Evolutionary conservation across 2,329 filamentous ascomycete genomes (phyloP), one percentile per base, ranked within the genome.

Genomic region (Rachicladosporium sp.): DNA sequence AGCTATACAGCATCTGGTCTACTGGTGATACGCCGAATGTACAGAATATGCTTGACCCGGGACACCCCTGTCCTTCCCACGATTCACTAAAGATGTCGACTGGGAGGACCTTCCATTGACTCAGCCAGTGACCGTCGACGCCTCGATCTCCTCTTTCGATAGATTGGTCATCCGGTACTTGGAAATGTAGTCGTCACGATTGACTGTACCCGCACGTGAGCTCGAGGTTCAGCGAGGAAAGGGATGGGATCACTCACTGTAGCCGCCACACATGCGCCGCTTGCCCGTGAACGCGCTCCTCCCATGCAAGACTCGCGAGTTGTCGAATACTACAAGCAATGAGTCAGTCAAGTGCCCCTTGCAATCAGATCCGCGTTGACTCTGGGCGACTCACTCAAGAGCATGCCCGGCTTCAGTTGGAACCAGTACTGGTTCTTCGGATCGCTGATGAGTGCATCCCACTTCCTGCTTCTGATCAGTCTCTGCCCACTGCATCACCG

Each of bases 271-370:
- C 55, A 98, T 83, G 49, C 88, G 78, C 49, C 91, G 71, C 55
- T 82, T 77, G 1, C 91, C 91, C 4, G 78, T 81, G 54, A 96
- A 98, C 0, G 75, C 75, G 37, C 78, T 78, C 50, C 91, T 71
- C 1, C 89, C 91, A 60, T 98, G 91, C 50, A 96, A 65, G 29
- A 95, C 82, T 43, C 91, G 74, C 87, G 89, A 95, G 55, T 98
- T 96, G 57, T 98, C 85, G 59, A 98, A 95, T 35, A 96, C 82
- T 83, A 50, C 8, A 35, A 32, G 10, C 2, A 6, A n/a, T 35
- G 4, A 2, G 29, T 48, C 21, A 46, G 45, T 40, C 23, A 38
- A 12, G 3, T 10, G 31, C 6, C 4, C n/a, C 13, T 32, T 11
- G 31, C 31, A 4, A 31, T 7, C 12, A n/a, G 21, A 31, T 23